Base-by-base conservation (phyloP, 2,329 filamentous ascomycete genomes). In the Aspergillus alliaceus region DNA sequence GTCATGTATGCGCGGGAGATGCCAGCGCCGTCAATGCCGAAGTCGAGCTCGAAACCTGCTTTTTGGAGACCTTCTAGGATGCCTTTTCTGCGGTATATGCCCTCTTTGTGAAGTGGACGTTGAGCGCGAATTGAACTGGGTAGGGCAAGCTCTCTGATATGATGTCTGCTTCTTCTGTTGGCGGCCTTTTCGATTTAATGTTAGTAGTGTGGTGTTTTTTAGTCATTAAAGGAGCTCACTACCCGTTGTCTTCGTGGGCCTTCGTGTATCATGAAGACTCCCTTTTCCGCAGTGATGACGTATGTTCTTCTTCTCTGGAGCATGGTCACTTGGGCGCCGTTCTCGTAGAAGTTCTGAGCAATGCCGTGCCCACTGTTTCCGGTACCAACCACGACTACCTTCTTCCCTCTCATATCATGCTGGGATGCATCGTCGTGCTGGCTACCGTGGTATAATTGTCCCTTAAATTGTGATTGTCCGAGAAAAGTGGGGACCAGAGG, bases 291-390 rank as follows among this genome's bases (percentile, higher is more conserved):
- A 0, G 77, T 78, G 25, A 84, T 73, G 11, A 83, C 78, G 64
- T 80, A 83, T 2, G 80, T 84, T 2, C 76, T 76, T 8, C 74
- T 72, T 8, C 82, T 79, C 66, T 85, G 82, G 1, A 85, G 64
- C 77, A 85, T 80, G 3, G 81, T 82, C 2, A 84, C 80, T 20
- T 76, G 67, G 5, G 79, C 78, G 1, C 81, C 81, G 32, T 78
- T 75, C 51, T 82, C 75, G 48, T 76, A 74, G 59, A 76, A 82
- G 61, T 82, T 78, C 62, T 82, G 77, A 0, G 80, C 79, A 48
- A 82, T 79, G 51, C 82, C 80, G 54, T 82, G 80, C 0, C 75
- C 79, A 57, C 77, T 79, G 54, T 80, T 82, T 14, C 80, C 78
- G 1, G 77, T 77, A 2, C 80, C 81, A 4, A 83, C 73, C 3